Percentiles rank a stretch among this genome's conserved stretches.
Evolutionary conservation across 192 early-diverging fungal genomes (phyloP).

Genomic region (Haplosporangium gracile): DNA sequence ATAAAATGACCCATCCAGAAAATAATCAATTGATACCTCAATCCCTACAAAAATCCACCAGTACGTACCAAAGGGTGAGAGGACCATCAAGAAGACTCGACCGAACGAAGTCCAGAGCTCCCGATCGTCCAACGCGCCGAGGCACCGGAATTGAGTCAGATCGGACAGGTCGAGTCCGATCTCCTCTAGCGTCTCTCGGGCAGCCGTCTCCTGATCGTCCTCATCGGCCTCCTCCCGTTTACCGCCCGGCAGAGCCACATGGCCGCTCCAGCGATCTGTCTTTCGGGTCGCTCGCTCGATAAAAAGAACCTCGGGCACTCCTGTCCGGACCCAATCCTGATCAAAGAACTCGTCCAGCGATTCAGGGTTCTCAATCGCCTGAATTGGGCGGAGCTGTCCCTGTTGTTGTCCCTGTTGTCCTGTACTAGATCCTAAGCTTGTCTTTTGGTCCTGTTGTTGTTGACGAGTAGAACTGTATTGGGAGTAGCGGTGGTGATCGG

Average conservation of each 20-base stretch:
- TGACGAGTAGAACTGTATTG: conserved; percentile 25
- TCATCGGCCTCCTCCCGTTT: conserved; percentile 55
- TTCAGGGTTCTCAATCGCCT: conserved; percentile 49
- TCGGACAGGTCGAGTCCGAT: conserved; percentile 58
- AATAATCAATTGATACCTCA: conserved; percentile 6
- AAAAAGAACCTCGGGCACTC: conserved; percentile 59
- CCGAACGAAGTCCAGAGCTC: conserved; percentile 62
- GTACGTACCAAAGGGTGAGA: conserved; percentile 58
- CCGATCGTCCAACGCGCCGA: conserved; percentile 59
- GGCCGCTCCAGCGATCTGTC: conserved; percentile 63
- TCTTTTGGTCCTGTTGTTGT: neutral
- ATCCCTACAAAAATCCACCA: neutral
- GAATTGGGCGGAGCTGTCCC: conserved; percentile 37
- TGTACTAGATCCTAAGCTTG: neutral
- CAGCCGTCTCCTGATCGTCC: conserved; percentile 60
- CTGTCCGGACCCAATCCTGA: conserved; percentile 54
- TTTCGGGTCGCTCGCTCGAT: conserved; percentile 59
- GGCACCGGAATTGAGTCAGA: conserved; percentile 46
- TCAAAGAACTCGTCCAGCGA: conserved; percentile 58
- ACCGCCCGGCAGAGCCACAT: conserved; percentile 61
- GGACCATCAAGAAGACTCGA: conserved; percentile 58
- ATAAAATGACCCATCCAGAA: neutral
- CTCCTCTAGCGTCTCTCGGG: conserved; percentile 57
- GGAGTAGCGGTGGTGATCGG: conserved; percentile 35
- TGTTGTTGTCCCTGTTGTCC: conserved; percentile 5